Evolutionary conservation across 192 early-diverging fungal species (phyloP).

Genomic region (Globomyces pollinis-pini): DNA sequence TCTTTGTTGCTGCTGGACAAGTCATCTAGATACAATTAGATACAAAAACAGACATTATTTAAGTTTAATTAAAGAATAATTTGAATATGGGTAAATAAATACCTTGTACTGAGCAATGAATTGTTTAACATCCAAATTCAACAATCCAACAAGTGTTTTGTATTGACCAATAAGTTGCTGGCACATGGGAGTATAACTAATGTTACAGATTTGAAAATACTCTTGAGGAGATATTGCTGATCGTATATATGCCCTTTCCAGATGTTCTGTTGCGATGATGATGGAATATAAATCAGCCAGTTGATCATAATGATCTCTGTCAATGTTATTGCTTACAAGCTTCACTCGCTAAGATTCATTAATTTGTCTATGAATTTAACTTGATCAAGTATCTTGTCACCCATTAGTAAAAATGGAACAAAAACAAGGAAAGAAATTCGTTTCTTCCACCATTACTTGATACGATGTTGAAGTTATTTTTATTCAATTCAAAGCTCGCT

Average conservation of each 20-base stretch:
- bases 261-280: constrained; percentile 79
- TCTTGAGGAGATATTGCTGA: constrained; percentile 77
- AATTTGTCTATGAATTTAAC: too few relatives aligned
- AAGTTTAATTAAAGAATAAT: constrained; percentile 3
- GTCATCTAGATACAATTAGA: constrained; percentile 60
- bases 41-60: neutral
- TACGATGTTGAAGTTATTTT: too few relatives aligned
- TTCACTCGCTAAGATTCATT: too few relatives aligned
- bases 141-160: constrained; percentile 69
- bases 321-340: too few relatives aligned
- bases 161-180: constrained; percentile 84
- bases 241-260: constrained; percentile 88
- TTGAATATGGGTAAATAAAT: neutral
- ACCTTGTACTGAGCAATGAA: constrained; percentile 80
- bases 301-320: constrained; percentile 87
- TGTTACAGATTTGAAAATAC: constrained; percentile 44
- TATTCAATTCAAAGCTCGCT: neutral
- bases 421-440: too few relatives aligned
- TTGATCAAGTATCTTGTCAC: too few relatives aligned
- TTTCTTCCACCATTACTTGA: too few relatives aligned
- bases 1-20: constrained; percentile 77
- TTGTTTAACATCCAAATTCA: constrained; percentile 55
- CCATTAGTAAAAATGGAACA: too few relatives aligned
- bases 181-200: constrained; percentile 89
- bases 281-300: constrained; percentile 90